Evolutionary conservation across 257 asterid genomes (phyloP).

Genomic region (Verbascum thapsus): DNA sequence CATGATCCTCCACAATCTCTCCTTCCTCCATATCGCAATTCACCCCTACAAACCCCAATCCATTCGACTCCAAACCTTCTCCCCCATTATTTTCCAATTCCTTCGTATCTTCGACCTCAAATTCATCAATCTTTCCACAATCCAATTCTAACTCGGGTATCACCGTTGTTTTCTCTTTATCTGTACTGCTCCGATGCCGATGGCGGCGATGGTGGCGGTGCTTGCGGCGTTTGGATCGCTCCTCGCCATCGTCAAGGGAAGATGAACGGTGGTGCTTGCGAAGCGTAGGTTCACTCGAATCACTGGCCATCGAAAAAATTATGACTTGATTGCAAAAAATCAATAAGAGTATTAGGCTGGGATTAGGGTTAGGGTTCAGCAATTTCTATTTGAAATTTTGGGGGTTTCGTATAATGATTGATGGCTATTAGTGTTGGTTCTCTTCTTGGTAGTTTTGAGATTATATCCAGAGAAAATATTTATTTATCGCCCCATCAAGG

Average conservation of each 20-base stretch:
- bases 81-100: slow-evolving; percentile 36
- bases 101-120: slow-evolving; percentile 31
- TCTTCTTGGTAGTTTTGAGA: slow-evolving; percentile 12
- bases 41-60: slow-evolving; percentile 43
- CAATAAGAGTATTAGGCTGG: slow-evolving; percentile 22
- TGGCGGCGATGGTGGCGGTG: slow-evolving; percentile 75
- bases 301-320: slow-evolving; percentile 55
- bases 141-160: slow-evolving; percentile 34
- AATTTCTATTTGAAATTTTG: neutral
- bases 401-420: no score
- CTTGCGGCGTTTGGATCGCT: slow-evolving; percentile 80
- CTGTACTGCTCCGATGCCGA: slow-evolving; percentile 58
- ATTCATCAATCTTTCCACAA: slow-evolving; percentile 32
- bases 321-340: slow-evolving; percentile 6
- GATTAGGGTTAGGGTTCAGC: slow-evolving; percentile 3
- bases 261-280: slow-evolving; percentile 76
- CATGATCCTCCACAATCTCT: slow-evolving; percentile 77
- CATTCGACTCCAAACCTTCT: slow-evolving; percentile 35
- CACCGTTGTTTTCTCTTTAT: slow-evolving; percentile 32
- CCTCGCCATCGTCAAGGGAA: slow-evolving; percentile 60
- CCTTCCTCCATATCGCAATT: slow-evolving; percentile 99
- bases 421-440: no score
- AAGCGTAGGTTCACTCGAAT: slow-evolving; percentile 58
- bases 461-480: neutral
- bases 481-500: neutral